phyloP scores from a whole-genome alignment of 345 rosid genomes.

The Gossypium turneri region DNA sequence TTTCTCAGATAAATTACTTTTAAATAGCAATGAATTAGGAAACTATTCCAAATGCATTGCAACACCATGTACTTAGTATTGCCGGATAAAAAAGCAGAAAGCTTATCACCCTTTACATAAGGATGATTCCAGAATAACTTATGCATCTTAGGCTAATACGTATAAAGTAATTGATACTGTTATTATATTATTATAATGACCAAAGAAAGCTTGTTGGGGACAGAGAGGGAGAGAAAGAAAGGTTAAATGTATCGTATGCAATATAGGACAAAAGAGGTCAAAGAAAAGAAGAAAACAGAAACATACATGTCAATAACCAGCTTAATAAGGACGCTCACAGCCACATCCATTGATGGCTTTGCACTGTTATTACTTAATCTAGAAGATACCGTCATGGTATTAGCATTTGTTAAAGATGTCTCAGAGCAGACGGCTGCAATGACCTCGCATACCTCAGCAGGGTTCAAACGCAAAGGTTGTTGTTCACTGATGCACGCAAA shows the following conservation, averaged over 20 bases:
- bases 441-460: constrained; percentile 91
- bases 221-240: not conserved
- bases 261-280: not conserved
- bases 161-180: not conserved
- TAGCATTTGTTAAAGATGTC: constrained; percentile 55
- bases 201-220: not conserved
- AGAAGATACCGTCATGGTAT: constrained; percentile 64
- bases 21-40: not conserved
- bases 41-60: not conserved
- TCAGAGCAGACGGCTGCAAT: constrained; percentile 95
- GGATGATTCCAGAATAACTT: not conserved
- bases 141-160: not conserved
- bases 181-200: not conserved
- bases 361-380: constrained; percentile 71
- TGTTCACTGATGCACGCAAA: constrained; percentile 70
- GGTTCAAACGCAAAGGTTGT: constrained; percentile 80
- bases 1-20: not conserved
- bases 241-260: not conserved
- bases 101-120: not conserved
- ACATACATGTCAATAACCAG: constrained; percentile 95
- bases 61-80: not conserved
- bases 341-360: constrained; percentile 93
- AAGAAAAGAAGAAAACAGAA: constrained; percentile 1
- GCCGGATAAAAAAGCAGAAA: not conserved
- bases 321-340: constrained; percentile 95